A percentile compares a stretch with the other conserved stretches of the same genome.
Conservation (phyloP, 106 monocot species). For the Platanthera zijinensis region DNA sequence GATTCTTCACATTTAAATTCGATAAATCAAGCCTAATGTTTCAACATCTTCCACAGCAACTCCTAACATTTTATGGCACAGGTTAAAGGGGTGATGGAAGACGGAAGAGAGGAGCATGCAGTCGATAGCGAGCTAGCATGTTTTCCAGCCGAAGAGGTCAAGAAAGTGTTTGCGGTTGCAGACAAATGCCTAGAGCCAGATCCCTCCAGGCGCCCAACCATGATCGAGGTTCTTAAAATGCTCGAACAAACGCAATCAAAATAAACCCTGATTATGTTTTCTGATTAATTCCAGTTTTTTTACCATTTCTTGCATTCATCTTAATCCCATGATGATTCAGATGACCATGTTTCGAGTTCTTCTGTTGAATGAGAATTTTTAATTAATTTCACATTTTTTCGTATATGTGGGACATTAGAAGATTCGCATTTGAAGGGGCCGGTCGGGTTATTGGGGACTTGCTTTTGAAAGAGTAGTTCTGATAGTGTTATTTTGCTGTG, state of each 20-base stretch:
- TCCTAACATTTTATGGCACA: conserved; percentile 14
- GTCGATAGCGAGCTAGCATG: conserved; percentile 34
- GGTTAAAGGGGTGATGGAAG: conserved; percentile 61
- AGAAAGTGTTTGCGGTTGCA: conserved; percentile 45
- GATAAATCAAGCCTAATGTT: too few species aligned
- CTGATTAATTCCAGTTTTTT: neutral
- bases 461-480: too few species aligned
- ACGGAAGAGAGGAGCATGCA: conserved; percentile 51
- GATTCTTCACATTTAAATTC: too few species aligned
- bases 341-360: neutral
- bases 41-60: too few species aligned
- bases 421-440: neutral
- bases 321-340: neutral
- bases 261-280: neutral
- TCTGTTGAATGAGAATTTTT: neutral
- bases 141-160: conserved; percentile 49
- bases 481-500: too few species aligned
- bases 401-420: neutral
- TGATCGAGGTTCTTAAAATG: conserved; percentile 62
- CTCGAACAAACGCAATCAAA: conserved; percentile 50
- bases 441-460: too few species aligned
- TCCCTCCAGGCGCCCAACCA: conserved; percentile 57
- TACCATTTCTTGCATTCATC: neutral
- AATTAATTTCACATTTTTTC: neutral
- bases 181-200: conserved; percentile 78